A percentile compares a stretch with the other conserved stretches of the same genome.
Conservation (phyloP, 1,284 basidiomycete genomes). For the Ustilago cynodontis region DNA sequence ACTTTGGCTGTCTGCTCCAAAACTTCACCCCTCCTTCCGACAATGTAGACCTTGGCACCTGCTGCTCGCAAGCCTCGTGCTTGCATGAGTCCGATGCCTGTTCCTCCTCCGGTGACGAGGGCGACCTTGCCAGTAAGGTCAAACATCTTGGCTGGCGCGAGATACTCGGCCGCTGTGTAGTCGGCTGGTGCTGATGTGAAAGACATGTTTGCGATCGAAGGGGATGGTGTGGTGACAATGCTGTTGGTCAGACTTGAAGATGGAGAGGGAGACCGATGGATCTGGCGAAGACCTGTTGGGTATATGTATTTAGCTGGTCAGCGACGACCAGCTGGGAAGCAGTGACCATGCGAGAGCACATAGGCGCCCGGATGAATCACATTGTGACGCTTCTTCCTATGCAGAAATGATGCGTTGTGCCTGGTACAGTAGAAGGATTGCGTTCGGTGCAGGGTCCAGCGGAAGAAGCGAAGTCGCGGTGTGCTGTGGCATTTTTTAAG, state of each 20-base stretch:
- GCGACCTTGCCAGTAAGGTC: constrained; percentile 73
- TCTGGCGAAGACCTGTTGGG: not conserved
- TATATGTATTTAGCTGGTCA: not conserved
- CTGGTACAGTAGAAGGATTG: constrained; percentile 2
- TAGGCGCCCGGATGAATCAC: not conserved
- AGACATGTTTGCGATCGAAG: constrained; percentile 15
- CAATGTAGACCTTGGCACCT: constrained; percentile 82
- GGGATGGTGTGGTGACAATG: not conserved
- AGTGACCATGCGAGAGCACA: not conserved
- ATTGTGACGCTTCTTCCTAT: not conserved
- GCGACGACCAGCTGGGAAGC: not conserved
- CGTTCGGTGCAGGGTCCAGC: constrained; percentile 5
- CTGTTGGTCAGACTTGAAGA: not conserved
- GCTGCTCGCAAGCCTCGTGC: constrained; percentile 80
- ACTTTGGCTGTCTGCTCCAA: constrained; percentile 49
- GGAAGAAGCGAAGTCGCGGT: not conserved
- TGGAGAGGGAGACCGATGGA: not conserved
- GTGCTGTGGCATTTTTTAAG: not conserved
- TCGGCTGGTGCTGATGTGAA: constrained; percentile 35
- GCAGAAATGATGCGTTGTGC: constrained; percentile 7
- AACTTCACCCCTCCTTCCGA: constrained; percentile 43
- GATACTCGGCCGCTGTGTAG: constrained; percentile 26
- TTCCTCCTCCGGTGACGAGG: constrained; percentile 83
- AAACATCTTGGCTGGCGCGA: constrained; percentile 35
- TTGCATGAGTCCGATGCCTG: constrained; percentile 81